phyloP scores from a whole-genome alignment of 805 yeast species.

The Cyberlindnera bimundalis region DNA sequence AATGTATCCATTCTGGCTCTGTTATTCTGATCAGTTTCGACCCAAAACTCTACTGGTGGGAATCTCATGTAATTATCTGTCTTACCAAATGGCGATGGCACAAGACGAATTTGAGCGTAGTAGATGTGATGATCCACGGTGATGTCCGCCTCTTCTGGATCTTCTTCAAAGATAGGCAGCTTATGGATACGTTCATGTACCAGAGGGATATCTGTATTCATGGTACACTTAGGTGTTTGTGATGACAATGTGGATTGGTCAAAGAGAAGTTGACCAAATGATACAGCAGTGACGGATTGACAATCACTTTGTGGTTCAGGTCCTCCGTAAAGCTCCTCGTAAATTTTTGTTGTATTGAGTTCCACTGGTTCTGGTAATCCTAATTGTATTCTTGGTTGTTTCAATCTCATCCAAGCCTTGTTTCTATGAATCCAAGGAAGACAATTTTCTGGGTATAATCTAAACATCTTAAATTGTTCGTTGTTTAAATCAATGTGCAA shows the following conservation, averaged over 20 bases:
- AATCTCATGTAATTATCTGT: conserved; percentile 30
- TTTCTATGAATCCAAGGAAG: conserved; percentile 27
- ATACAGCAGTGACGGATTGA: conserved; percentile 23
- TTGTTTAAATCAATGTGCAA: conserved; percentile 13
- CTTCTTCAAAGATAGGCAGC: conserved; percentile 17
- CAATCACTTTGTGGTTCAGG: neutral
- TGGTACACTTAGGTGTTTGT: conserved; percentile 8
- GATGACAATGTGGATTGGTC: conserved; percentile 8
- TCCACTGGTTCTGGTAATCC: conserved; percentile 2
- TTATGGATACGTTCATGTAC: conserved; percentile 16
- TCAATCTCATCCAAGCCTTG: conserved; percentile 22
- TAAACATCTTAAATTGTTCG: conserved; percentile 7
- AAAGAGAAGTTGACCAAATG: conserved; percentile 24
- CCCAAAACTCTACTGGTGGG: conserved; percentile 59
- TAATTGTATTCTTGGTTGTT: conserved; percentile 15
- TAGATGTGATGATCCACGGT: conserved; percentile 31
- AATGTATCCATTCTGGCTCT: conserved; percentile 34
- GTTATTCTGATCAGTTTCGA: conserved; percentile 37
- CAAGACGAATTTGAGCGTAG: conserved; percentile 42
- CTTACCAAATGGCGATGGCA: conserved; percentile 40
- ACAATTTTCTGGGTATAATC: conserved; percentile 15
- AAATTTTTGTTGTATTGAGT: conserved; percentile 12
- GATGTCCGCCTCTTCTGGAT: conserved; percentile 10
- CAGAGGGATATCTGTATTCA: conserved; percentile 24
- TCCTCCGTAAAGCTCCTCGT: conserved; percentile 10